Evolutionary conservation across 1,139 yeast genomes (phyloP), one percentile per base, ranked within the genome.

Genomic region (Geotrichum restrictum): DNA sequence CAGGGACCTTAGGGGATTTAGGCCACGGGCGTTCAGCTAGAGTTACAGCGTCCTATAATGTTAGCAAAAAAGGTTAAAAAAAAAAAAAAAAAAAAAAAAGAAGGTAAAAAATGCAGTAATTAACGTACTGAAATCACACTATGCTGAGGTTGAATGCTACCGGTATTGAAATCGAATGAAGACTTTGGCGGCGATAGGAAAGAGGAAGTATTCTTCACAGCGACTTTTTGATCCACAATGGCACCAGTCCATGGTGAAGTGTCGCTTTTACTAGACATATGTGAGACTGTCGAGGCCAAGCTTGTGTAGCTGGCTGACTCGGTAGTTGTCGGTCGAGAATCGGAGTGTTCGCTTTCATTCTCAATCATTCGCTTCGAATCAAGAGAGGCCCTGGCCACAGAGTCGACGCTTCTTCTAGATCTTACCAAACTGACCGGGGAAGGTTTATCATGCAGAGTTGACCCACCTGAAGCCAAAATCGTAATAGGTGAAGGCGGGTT

Each of bases 71-170:
- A n/a, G n/a, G n/a, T n/a, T n/a, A n/a, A n/a, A n/a, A n/a, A n/a
- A n/a, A n/a, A n/a, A n/a, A n/a, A n/a, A n/a, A n/a, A n/a, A n/a
- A n/a, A n/a, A n/a, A n/a, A n/a, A n/a, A n/a, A n/a, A n/a, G 18
- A 27, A 29, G 11, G 24, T 14, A 32, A 32, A 43, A 43, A 24
- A 5, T 24, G 29, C 29, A 5, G 29, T 7, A 32, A 21, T 10
- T 19, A n/a, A 45, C 48, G 22, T 45, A 45, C 48, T 2, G 41
- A 36, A n/a, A 11, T 22, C 13, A 34, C 14, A 29, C 48, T 53
- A 24, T n/a, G 49, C 19, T 18, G 37, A n/a, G 44, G 32, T 6
- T 38, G 13, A n/a, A 31, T n/a, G 37, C 13, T 32, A n/a, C n/a
- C n/a, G n/a, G n/a, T n/a, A 37, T 14, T 29, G 22, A 50, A 38